phyloP scores from a whole-genome alignment of 2,329 filamentous ascomycete species.

The Diaporthe eres region DNA sequence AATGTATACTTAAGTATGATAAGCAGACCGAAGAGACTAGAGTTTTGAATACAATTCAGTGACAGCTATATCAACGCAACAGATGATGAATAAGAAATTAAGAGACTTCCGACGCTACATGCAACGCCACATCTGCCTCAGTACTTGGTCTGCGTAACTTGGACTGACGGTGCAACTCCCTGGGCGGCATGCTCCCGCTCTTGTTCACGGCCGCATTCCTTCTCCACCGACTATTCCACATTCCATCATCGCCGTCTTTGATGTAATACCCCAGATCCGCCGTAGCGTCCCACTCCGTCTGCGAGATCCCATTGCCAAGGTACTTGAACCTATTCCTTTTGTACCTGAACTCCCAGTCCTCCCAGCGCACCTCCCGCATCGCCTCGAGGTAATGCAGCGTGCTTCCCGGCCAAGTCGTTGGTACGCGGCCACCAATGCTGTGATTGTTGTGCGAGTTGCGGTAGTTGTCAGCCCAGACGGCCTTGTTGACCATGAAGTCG shows the following conservation, averaged over 20 bases:
- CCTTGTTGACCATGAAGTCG: neutral
- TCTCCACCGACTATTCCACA: neutral
- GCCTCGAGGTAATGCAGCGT: constrained; percentile 11
- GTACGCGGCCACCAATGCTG: neutral
- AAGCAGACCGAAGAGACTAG: no score
- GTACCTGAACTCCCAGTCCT: neutral
- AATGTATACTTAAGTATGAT: no score
- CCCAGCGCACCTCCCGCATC: constrained; percentile 12
- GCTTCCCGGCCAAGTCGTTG: constrained; percentile 5
- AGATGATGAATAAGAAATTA: no score
- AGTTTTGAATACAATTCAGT: no score
- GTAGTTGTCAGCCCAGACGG: neutral
- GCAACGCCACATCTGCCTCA: no score
- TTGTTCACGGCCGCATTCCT: neutral
- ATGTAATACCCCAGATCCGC: constrained; percentile 1
- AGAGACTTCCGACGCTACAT: no score
- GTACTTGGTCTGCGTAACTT: neutral
- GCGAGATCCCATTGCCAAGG: neutral
- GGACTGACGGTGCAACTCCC: neutral
- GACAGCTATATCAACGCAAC: no score
- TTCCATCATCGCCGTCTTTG: neutral
- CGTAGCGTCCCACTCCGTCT: constrained; percentile 8
- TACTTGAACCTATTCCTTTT: neutral
- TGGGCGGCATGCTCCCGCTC: neutral
- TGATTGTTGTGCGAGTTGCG: constrained; percentile 7